Percentiles rank a stretch among this genome's conserved stretches.
phyloP scores from a whole-genome alignment of 1,284 basidiomycete genomes.

The Crepidotus sp. region DNA sequence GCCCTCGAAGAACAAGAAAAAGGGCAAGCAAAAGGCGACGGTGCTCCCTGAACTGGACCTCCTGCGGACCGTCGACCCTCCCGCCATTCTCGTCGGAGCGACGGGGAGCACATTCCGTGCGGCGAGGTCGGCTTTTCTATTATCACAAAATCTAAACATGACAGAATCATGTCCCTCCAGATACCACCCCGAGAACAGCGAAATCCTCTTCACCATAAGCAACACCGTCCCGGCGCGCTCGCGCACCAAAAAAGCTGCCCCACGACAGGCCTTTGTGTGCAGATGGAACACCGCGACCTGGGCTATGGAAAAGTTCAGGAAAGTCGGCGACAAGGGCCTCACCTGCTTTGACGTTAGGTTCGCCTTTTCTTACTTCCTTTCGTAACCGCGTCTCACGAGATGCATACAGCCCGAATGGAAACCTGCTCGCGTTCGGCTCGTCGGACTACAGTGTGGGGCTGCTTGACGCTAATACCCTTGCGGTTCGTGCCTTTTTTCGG shows the following conservation, averaged over 20 bases:
- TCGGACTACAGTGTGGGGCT: constrained; percentile 85
- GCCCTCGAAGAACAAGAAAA: constrained; percentile 32
- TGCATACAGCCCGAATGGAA: constrained; percentile 69
- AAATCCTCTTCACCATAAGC: constrained; percentile 62
- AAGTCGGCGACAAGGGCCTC: constrained; percentile 68
- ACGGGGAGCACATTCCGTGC: constrained; percentile 63
- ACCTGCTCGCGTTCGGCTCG: constrained; percentile 76
- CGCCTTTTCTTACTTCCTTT: constrained; percentile 17
- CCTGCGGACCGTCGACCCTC: constrained; percentile 45
- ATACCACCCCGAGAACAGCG: constrained; percentile 50
- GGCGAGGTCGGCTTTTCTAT: constrained; percentile 42
- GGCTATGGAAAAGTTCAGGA: constrained; percentile 49
- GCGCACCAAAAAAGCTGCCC: constrained; percentile 42
- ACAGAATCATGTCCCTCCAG: constrained; percentile 29
- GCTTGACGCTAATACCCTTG: constrained; percentile 72
- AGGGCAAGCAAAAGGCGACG: constrained; percentile 36
- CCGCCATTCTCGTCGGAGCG: constrained; percentile 41
- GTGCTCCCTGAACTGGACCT: constrained; percentile 32
- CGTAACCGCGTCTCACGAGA: constrained; percentile 9
- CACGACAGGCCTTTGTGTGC: constrained; percentile 51
- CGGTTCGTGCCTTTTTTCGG: constrained; percentile 44
- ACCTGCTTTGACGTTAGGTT: constrained; percentile 86
- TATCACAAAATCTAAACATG: background rate
- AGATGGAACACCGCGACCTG: constrained; percentile 58
- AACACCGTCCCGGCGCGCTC: constrained; percentile 59